These are phyloP conservation scores for Fusarium goolgardi DNA, from an alignment of 2,329 filamentous ascomycete genomes.

Conservation along the genomic window DNA sequence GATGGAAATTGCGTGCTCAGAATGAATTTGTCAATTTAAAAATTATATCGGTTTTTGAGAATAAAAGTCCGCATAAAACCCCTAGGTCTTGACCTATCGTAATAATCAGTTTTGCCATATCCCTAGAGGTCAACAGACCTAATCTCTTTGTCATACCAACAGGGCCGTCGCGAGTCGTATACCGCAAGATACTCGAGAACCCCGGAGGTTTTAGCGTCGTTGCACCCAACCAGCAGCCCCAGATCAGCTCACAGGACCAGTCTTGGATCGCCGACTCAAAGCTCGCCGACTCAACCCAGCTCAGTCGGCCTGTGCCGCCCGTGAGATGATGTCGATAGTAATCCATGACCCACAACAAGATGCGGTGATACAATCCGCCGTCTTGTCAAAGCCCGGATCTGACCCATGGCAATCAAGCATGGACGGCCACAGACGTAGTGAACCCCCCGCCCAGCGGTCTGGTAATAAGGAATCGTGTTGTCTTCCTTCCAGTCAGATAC, in stretches of 20 bases:
- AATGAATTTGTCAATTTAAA: slow-evolving; percentile 4
- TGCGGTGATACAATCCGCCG: slow-evolving; percentile 49
- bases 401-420: slow-evolving; percentile 44
- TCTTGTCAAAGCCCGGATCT: slow-evolving; percentile 40
- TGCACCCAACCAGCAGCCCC: slow-evolving; percentile 46
- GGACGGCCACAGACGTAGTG: slow-evolving; percentile 37
- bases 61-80: background rate
- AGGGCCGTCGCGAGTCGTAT: slow-evolving; percentile 17
- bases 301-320: slow-evolving; percentile 35
- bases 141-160: slow-evolving; percentile 14
- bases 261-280: slow-evolving; percentile 32
- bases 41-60: background rate
- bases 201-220: slow-evolving; percentile 43
- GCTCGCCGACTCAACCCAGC: slow-evolving; percentile 14
- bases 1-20: slow-evolving; percentile 4
- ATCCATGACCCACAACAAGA: slow-evolving; percentile 45
- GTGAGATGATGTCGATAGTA: slow-evolving; percentile 36
- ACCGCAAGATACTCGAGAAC: slow-evolving; percentile 28
- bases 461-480: slow-evolving; percentile 42
- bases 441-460: slow-evolving; percentile 43
- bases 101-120: background rate
- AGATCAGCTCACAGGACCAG: slow-evolving; percentile 44
- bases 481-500: slow-evolving; percentile 33
- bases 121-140: background rate
- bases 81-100: background rate